These are phyloP conservation scores for Mucor indicus DNA, from an alignment of 371 early-diverging fungal genomes.

Conservation along the genomic window DNA sequence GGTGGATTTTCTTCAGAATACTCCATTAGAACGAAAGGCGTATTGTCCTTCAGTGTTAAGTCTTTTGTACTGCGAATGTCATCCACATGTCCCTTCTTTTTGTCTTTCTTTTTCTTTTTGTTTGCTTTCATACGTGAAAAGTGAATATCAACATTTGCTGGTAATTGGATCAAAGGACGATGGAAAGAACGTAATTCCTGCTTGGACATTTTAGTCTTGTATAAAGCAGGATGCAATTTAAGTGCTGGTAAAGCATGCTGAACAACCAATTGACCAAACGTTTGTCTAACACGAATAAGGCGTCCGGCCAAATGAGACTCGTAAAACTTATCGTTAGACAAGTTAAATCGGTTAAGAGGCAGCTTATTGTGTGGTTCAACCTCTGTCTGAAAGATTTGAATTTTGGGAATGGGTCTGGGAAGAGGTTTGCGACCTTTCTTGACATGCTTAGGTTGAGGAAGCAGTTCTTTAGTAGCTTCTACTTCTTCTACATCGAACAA, in stretches of 20 bases:
- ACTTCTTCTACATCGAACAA: slow-evolving; percentile 64
- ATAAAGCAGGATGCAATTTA: slow-evolving; percentile 82
- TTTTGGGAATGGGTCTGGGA: slow-evolving; percentile 40
- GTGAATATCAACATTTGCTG: slow-evolving; percentile 51
- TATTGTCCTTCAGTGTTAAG: slow-evolving; percentile 86
- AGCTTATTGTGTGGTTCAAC: slow-evolving; percentile 53
- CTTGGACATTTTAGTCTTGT: slow-evolving; percentile 85
- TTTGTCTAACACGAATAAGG: slow-evolving; percentile 80
- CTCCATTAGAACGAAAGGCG: slow-evolving; percentile 89
- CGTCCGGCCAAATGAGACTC: slow-evolving; percentile 72
- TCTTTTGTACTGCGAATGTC: slow-evolving; percentile 85
- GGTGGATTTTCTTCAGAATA: slow-evolving; percentile 99
- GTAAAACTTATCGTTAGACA: slow-evolving; percentile 96
- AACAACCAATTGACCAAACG: slow-evolving; percentile 86
- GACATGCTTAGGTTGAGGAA: slow-evolving; percentile 40
- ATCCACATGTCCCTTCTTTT: slow-evolving; percentile 70
- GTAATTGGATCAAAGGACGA: slow-evolving; percentile 78
- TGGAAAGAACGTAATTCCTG: slow-evolving; percentile 94
- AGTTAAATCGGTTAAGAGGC: slow-evolving; percentile 83
- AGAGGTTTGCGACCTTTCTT: slow-evolving; percentile 43
- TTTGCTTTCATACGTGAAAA: slow-evolving; percentile 72
- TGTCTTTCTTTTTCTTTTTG: slow-evolving; percentile 77
- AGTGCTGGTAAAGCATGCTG: slow-evolving; percentile 96
- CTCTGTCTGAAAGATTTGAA: slow-evolving; percentile 46
- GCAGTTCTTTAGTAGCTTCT: slow-evolving; percentile 46